A percentile compares a stretch with the other conserved stretches of the same genome.
These are phyloP conservation scores for Pseudomonodictys pantanalensis DNA, from an alignment of 495 filamentous ascomycete species.

Conservation along the genomic window DNA sequence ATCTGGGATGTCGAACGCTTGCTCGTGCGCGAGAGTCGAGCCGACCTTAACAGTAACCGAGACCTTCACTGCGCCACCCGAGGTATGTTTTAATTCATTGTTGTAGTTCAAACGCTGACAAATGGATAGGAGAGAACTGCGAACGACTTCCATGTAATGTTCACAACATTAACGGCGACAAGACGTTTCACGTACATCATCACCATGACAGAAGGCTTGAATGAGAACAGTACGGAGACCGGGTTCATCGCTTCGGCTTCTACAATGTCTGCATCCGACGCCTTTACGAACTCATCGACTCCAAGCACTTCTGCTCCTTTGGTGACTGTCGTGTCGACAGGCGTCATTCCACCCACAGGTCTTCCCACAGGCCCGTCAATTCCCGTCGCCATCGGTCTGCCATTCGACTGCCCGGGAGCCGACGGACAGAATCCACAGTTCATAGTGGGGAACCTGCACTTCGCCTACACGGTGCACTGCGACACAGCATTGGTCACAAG, in stretches of 20 bases:
- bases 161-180: no score
- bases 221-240: no score
- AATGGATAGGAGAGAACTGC: not conserved
- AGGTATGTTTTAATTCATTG: not conserved
- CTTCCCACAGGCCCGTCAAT: not conserved
- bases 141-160: no score
- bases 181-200: no score
- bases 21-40: constrained; percentile 15
- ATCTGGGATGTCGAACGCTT: constrained; percentile 23
- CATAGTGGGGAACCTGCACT: constrained; percentile 25
- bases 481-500: constrained; percentile 20
- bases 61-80: constrained; percentile 24
- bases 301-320: not conserved
- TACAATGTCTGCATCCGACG: no score
- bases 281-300: not conserved
- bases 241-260: no score
- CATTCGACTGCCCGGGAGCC: constrained; percentile 31
- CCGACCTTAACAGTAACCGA: constrained; percentile 16
- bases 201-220: no score
- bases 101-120: not conserved
- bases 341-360: not conserved
- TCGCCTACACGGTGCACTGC: constrained; percentile 32
- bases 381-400: constrained; percentile 22
- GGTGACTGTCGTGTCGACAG: not conserved
- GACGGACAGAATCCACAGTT: constrained; percentile 23